Conservation (phyloP, 1,284 basidiomycete species). For the Cutaneotrichosporon arboriforme region DNA sequence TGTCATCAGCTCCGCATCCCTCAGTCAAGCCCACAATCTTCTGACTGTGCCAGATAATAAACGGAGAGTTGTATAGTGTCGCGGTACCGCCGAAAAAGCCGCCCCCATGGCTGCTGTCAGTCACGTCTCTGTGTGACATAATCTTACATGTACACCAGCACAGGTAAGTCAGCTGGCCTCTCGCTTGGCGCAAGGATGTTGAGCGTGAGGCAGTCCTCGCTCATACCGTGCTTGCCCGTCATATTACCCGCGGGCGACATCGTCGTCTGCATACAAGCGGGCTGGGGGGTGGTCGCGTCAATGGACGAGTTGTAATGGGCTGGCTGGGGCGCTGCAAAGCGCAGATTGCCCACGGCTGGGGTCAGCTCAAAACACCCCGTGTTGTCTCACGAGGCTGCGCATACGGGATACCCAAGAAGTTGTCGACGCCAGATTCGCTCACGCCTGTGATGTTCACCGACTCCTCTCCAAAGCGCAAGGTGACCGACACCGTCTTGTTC, state of each 20-base stretch:
- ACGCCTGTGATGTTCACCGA: no score
- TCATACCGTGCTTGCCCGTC: constrained; percentile 14
- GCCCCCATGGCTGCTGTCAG: constrained; percentile 35
- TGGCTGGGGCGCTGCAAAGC: constrained; percentile 47
- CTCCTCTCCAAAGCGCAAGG: no score
- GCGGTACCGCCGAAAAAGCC: constrained; percentile 25
- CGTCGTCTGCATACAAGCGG: constrained; percentile 33
- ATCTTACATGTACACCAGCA: constrained; percentile 36
- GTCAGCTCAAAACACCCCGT: constrained; percentile 2
- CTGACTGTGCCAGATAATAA: constrained; percentile 11
- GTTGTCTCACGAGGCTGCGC: constrained; percentile 9
- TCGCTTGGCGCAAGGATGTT: constrained; percentile 40
- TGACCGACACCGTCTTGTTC: no score
- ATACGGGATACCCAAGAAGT: constrained; percentile 14
- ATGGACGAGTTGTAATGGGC: constrained; percentile 23
- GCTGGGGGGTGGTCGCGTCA: constrained; percentile 23
- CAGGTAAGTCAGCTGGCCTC: constrained; percentile 28
- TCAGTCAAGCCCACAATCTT: not conserved
- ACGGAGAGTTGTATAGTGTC: constrained; percentile 20
- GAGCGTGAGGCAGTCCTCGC: constrained; percentile 49
- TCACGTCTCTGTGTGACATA: not conserved
- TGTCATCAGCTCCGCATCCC: not conserved
- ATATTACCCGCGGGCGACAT: constrained; percentile 20
- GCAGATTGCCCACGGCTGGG: constrained; percentile 50
- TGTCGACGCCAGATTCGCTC: no score